phyloP scores from a whole-genome alignment of 83 land plant species.

The Diphasiastrum complanatum region DNA sequence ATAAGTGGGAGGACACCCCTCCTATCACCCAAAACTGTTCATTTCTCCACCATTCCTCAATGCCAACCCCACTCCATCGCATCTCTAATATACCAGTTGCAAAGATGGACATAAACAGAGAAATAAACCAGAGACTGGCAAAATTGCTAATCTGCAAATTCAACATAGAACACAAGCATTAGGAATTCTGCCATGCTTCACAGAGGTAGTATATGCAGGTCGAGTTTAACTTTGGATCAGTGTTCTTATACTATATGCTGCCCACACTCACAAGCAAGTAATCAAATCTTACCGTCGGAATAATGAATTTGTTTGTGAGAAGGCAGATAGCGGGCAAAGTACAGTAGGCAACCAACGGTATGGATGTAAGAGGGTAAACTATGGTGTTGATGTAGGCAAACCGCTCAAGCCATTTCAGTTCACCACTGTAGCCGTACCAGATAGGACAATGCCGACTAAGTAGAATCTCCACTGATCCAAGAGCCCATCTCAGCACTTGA shows the following conservation, averaged over 20 bases:
- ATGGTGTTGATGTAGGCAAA: constrained; percentile 14
- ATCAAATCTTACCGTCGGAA: constrained; percentile 13
- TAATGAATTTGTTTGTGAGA: constrained; percentile 12
- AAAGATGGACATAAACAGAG: constrained; percentile 13
- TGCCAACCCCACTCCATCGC: constrained; percentile 16
- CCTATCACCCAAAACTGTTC: constrained; percentile 58
- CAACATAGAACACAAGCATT: too few species aligned
- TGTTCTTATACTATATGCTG: background rate
- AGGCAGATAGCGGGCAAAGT: constrained; percentile 10
- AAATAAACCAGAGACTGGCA: too few species aligned
- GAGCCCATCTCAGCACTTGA: constrained; percentile 15
- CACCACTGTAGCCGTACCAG: constrained; percentile 8
- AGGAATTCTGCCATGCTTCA: too few species aligned
- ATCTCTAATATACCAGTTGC: constrained; percentile 13
- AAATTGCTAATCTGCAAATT: constrained; percentile 12
- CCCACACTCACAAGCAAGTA: too few species aligned
- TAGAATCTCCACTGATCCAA: constrained; percentile 18
- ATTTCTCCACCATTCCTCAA: constrained; percentile 56
- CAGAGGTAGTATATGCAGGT: background rate
- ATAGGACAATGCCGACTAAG: constrained; percentile 17
- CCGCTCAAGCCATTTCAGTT: constrained; percentile 4
- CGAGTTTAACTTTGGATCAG: too few species aligned
- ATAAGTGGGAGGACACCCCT: constrained; percentile 47
- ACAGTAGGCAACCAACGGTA: constrained; percentile 14
- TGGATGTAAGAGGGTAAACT: too few species aligned